Percentiles rank a stretch among this genome's conserved stretches.
These are phyloP conservation scores for Diaporthe ilicicola DNA, from an alignment of 2,329 filamentous ascomycete species.

Conservation along the genomic window DNA sequence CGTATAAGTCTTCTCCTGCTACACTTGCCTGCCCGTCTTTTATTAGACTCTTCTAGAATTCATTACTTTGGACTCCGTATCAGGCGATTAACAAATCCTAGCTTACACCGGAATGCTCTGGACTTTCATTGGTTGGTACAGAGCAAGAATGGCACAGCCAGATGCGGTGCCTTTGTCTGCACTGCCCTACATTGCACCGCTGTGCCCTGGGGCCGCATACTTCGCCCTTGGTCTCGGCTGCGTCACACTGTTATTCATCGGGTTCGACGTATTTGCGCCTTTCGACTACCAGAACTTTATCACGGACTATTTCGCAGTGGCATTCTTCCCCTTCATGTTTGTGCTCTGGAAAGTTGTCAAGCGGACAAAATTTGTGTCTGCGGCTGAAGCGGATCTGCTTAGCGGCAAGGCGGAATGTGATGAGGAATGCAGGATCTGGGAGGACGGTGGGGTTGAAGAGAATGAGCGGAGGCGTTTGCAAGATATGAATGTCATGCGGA, in stretches of 20 bases:
- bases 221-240: constrained; percentile 7
- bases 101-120: constrained; percentile 52
- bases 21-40: too few species aligned
- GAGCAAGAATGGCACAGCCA: constrained; percentile 59
- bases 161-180: constrained; percentile 49
- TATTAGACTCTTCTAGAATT: too few species aligned
- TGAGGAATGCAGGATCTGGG: constrained; percentile 42
- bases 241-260: constrained; percentile 59
- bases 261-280: constrained; percentile 61
- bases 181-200: constrained; percentile 58
- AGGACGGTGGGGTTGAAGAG: constrained; percentile 25
- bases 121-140: constrained; percentile 55
- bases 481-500: constrained; percentile 9
- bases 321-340: constrained; percentile 56
- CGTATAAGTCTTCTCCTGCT: too few species aligned
- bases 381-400: constrained; percentile 62
- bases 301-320: constrained; percentile 52
- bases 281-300: constrained; percentile 51
- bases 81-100: constrained; percentile 25
- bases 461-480: constrained; percentile 3
- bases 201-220: constrained; percentile 48
- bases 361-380: constrained; percentile 57
- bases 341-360: constrained; percentile 67
- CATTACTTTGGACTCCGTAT: too few species aligned
- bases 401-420: constrained; percentile 68